These are phyloP conservation scores for Vitis rotundifolia DNA, from an alignment of 164 flowering plant genomes.

Conservation along the genomic window DNA sequence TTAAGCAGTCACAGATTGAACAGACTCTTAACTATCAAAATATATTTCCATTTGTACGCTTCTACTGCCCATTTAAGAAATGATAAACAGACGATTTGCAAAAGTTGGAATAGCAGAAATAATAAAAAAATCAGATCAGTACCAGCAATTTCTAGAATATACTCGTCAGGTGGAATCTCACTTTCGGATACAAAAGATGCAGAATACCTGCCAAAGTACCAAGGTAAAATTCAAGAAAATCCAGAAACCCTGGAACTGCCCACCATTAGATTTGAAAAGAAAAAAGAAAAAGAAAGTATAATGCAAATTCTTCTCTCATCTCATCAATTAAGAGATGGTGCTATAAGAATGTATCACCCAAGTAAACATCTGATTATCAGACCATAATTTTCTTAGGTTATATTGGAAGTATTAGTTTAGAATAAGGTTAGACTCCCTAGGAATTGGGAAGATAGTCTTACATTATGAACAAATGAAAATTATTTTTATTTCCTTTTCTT, in stretches of 20 bases:
- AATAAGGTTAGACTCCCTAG: neutral
- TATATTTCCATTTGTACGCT: no score
- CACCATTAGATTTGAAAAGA: neutral
- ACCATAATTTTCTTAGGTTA: neutral
- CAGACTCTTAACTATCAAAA: neutral
- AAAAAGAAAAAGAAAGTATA: neutral
- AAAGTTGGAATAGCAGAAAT: neutral
- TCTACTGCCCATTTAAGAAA: neutral
- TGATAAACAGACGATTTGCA: neutral
- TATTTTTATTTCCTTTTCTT: neutral
- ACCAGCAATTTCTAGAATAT: constrained; percentile 78
- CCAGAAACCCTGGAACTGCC: neutral
- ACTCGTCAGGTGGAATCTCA: constrained; percentile 72
- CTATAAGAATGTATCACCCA: neutral
- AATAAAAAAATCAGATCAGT: constrained; percentile 1
- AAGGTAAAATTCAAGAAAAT: constrained; percentile 6
- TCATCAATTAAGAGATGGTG: neutral
- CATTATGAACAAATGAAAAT: no score
- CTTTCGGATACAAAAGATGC: constrained; percentile 61
- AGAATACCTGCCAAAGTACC: constrained; percentile 65
- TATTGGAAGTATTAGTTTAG: no score
- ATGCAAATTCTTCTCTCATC: neutral
- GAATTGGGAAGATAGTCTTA: no score
- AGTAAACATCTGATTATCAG: neutral
- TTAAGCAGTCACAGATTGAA: neutral